Conservation (phyloP, 495 filamentous ascomycete species). For the Achaetomiella virescens region DNA sequence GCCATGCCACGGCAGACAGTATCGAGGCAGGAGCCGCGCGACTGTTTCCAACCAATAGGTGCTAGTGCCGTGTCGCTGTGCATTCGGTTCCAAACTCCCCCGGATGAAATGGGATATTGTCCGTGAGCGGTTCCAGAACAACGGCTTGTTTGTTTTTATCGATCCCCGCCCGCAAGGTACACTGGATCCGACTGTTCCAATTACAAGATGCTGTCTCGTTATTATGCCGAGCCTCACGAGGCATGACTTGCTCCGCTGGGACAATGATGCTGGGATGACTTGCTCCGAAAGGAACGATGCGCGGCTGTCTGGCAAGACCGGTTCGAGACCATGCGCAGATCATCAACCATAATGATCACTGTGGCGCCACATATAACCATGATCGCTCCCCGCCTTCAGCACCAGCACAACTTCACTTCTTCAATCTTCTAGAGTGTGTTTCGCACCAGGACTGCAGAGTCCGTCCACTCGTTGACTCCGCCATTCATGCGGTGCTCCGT, state of each 20-base stretch:
- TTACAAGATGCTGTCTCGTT: neutral
- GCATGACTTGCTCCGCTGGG: neutral
- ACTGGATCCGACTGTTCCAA: neutral
- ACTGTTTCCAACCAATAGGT: neutral
- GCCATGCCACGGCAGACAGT: neutral
- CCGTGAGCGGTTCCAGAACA: neutral
- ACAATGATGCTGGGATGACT: neutral
- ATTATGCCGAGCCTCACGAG: neutral
- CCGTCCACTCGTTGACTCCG: neutral
- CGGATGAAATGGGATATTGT: constrained; percentile 12
- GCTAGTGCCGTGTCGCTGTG: neutral
- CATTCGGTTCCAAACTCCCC: neutral
- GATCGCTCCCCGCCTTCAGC: neutral
- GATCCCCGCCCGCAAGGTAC: neutral
- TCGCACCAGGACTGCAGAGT: neutral
- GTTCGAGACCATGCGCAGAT: neutral
- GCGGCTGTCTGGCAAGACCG: neutral
- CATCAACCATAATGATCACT: neutral
- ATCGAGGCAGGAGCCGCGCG: constrained; percentile 7
- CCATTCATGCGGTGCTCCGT: constrained; percentile 15
- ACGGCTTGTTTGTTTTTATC: neutral
- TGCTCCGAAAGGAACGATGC: neutral
- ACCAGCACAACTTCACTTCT: too few species aligned
- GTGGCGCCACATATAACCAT: constrained; percentile 2
- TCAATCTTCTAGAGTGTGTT: too few species aligned